phyloP scores from a whole-genome alignment of 495 filamentous ascomycete species.

The Baudoinia panamericana region DNA sequence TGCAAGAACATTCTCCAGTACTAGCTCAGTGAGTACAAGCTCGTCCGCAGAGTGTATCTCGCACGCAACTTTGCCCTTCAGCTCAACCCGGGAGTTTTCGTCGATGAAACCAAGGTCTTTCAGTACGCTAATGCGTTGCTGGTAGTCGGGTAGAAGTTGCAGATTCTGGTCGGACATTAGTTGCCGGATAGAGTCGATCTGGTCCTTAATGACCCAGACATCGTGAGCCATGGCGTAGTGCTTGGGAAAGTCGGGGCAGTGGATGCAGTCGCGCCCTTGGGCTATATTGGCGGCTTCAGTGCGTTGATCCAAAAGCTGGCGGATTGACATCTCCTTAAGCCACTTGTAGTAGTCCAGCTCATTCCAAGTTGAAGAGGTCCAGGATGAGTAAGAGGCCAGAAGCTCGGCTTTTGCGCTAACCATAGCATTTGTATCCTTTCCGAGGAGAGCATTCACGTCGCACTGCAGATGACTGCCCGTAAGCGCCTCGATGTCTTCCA shows the following conservation, averaged over 20 bases:
- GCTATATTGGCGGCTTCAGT: slow-evolving; percentile 45
- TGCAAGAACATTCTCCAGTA: slow-evolving; percentile 90
- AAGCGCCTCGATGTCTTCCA: slow-evolving; percentile 67
- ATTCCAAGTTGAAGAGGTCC: slow-evolving; percentile 63
- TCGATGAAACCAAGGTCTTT: slow-evolving; percentile 87
- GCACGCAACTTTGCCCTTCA: slow-evolving; percentile 97
- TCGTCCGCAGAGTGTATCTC: slow-evolving; percentile 97
- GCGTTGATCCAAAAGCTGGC: slow-evolving; percentile 59
- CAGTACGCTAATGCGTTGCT: slow-evolving; percentile 83
- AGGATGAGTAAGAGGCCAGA: slow-evolving; percentile 47
- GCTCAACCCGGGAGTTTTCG: slow-evolving; percentile 63
- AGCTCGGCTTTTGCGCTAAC: slow-evolving; percentile 49
- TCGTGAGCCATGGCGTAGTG: slow-evolving; percentile 93
- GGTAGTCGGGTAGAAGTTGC: slow-evolving; percentile 92
- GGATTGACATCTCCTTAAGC: slow-evolving; percentile 63
- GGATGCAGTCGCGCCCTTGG: slow-evolving; percentile 42
- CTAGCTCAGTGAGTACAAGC: slow-evolving; percentile 88
- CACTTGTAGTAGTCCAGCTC: slow-evolving; percentile 64
- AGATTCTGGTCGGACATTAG: slow-evolving; percentile 93
- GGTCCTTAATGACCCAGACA: slow-evolving; percentile 85
- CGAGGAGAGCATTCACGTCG: slow-evolving; percentile 24
- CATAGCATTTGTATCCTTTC: slow-evolving; percentile 24
- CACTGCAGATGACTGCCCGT: slow-evolving; percentile 47
- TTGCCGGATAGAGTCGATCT: slow-evolving; percentile 70
- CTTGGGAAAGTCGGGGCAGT: slow-evolving; percentile 66